These are phyloP conservation scores for Arabidopsis hybrid DNA, from an alignment of 441 rosid genomes.

Conservation along the genomic window DNA sequence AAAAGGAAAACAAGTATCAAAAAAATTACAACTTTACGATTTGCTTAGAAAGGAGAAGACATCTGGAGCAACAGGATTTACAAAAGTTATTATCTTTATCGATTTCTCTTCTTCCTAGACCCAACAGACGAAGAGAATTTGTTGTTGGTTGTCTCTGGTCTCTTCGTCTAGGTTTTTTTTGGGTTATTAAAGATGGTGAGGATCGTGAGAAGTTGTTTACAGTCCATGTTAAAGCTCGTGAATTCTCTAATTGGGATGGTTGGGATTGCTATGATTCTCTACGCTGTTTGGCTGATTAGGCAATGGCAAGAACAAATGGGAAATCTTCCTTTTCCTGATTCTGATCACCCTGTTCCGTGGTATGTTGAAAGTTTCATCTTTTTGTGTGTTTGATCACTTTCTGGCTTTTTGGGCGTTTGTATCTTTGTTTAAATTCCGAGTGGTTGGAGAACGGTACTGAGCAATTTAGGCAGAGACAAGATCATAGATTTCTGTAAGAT, in stretches of 20 bases:
- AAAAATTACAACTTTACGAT: too few relatives aligned
- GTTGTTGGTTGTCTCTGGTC: background rate
- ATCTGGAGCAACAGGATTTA: constrained; percentile 11
- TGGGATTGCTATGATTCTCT: constrained; percentile 74
- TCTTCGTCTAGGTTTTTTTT: constrained; percentile 26
- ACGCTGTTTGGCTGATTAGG: constrained; percentile 74
- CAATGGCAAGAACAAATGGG: constrained; percentile 75
- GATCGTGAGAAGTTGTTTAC: constrained; percentile 69
- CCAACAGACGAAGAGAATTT: constrained; percentile 12
- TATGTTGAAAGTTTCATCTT: constrained; percentile 15
- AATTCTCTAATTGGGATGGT: constrained; percentile 84
- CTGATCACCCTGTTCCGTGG: constrained; percentile 65
- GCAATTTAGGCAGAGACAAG: background rate
- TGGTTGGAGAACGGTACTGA: background rate
- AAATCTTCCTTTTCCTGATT: constrained; percentile 52
- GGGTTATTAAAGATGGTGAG: constrained; percentile 55
- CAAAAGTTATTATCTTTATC: background rate
- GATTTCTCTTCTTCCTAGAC: constrained; percentile 19
- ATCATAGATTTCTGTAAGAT: background rate
- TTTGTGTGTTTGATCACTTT: background rate
- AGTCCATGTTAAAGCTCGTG: constrained; percentile 75
- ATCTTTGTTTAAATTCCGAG: background rate
- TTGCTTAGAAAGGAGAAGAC: background rate
- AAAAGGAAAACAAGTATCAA: background rate
- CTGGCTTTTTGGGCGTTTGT: background rate